A percentile compares a stretch with the other conserved stretches of the same genome.
phyloP scores from a whole-genome alignment of 345 rosid species.

The Arabis alpina region DNA sequence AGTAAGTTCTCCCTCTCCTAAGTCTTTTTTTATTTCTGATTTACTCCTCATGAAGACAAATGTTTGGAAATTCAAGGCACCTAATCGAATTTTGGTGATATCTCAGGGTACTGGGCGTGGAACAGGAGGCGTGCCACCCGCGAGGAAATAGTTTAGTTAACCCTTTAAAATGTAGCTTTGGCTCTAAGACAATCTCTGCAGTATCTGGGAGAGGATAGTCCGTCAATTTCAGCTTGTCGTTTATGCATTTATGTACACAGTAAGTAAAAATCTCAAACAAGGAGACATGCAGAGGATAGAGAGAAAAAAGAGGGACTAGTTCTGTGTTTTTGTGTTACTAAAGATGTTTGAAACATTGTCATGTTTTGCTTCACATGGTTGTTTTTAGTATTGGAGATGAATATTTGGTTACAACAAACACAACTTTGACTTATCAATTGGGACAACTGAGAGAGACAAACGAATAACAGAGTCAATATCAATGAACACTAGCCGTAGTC shows the following conservation, averaged over 20 bases:
- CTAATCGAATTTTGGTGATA: not conserved
- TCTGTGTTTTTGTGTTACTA: constrained; percentile 4
- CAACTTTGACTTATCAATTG: no score
- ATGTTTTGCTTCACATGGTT: not conserved
- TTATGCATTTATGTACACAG: no score
- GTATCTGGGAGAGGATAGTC: constrained; percentile 1
- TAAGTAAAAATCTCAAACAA: constrained; percentile 5
- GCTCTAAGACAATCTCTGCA: not conserved
- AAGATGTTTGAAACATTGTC: constrained; percentile 22
- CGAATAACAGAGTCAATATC: no score
- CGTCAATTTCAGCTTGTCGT: no score
- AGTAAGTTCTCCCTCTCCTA: constrained; percentile 50
- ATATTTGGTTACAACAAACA: no score
- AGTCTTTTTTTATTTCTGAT: not conserved
- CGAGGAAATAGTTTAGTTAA: constrained; percentile 55
- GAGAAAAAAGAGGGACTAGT: no score
- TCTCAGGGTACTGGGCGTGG: constrained; percentile 89
- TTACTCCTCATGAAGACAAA: not conserved
- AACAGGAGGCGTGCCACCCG: constrained; percentile 72
- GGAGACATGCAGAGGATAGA: not conserved
- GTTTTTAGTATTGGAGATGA: not conserved
- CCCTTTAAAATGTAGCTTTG: not conserved
- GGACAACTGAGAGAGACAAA: no score
- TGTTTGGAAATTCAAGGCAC: constrained; percentile 1
- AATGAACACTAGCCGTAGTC: no score